A percentile compares a stretch with the other conserved stretches of the same genome.
These are phyloP conservation scores for Candida sakaeoensis DNA, from an alignment of 805 yeast genomes.

Conservation along the genomic window DNA sequence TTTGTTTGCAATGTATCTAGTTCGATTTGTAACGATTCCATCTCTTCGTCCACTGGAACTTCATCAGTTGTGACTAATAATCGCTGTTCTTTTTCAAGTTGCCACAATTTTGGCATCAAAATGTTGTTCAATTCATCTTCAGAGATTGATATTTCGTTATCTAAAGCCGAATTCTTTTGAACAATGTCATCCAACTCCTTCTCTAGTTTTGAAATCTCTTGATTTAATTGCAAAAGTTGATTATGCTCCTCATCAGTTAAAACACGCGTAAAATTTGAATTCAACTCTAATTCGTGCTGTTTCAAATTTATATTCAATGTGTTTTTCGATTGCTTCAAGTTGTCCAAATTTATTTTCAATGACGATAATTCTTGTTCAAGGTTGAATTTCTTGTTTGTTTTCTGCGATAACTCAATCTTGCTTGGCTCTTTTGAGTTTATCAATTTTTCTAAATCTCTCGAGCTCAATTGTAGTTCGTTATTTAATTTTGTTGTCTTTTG, in stretches of 20 bases:
- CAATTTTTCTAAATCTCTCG: constrained; percentile 42
- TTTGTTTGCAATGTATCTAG: constrained; percentile 26
- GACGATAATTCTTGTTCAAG: constrained; percentile 42
- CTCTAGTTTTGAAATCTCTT: constrained; percentile 36
- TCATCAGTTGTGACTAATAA: constrained; percentile 10
- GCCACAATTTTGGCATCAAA: constrained; percentile 45
- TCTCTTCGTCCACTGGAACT: constrained; percentile 20
- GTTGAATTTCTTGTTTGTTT: constrained; percentile 38
- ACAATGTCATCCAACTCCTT: constrained; percentile 38
- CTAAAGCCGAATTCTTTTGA: constrained; percentile 40
- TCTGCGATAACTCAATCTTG: constrained; percentile 38
- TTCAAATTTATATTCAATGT: constrained; percentile 34
- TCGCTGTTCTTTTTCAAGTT: constrained; percentile 14
- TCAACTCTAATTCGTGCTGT: constrained; percentile 47
- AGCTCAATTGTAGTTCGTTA: constrained; percentile 35
- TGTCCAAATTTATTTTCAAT: constrained; percentile 30
- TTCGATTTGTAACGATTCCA: constrained; percentile 21
- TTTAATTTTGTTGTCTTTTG: constrained; percentile 48
- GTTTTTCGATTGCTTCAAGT: constrained; percentile 30
- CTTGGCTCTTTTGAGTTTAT: constrained; percentile 40
- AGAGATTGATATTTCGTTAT: constrained; percentile 42
- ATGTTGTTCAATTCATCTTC: constrained; percentile 59
- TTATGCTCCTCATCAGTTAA: constrained; percentile 48
- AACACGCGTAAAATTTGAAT: constrained; percentile 49
- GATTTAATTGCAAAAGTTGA: constrained; percentile 33